Conservation (phyloP, 129 eudicot genomes). For the Flaveria brownii region DNA sequence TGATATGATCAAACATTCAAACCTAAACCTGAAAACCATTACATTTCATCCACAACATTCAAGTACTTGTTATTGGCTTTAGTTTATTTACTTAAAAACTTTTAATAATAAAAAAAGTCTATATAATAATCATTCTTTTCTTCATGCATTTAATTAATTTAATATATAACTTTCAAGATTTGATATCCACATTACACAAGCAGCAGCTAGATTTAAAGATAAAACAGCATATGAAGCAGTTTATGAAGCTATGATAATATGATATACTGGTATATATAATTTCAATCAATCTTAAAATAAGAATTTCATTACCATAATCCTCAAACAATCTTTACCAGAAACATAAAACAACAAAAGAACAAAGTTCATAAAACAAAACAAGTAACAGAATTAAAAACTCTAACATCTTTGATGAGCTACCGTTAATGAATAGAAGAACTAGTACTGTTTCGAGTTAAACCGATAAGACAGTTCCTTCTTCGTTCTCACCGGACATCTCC, state of each 20-base stretch:
- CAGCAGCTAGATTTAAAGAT: too few relatives aligned
- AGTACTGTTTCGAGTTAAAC: not conserved
- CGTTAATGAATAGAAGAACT: not conserved
- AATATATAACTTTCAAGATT: too few relatives aligned
- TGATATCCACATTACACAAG: too few relatives aligned
- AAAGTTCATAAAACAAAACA: not conserved
- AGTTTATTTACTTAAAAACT: too few relatives aligned
- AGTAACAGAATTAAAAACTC: not conserved
- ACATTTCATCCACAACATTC: too few relatives aligned
- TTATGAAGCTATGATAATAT: not conserved
- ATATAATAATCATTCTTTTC: too few relatives aligned
- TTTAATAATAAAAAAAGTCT: too few relatives aligned
- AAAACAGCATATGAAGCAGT: not conserved
- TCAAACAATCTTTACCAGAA: slow-evolving; percentile 5
- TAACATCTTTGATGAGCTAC: not conserved
- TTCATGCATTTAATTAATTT: too few relatives aligned
- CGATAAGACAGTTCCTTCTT: slow-evolving; percentile 2
- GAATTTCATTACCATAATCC: not conserved
- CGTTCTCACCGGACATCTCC: slow-evolving; percentile 55
- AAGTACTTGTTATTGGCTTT: too few relatives aligned
- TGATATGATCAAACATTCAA: too few relatives aligned
- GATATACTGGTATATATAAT: not conserved
- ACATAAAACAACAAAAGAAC: not conserved
- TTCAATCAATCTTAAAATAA: not conserved
- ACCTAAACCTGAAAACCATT: too few relatives aligned